A percentile compares a stretch with the other conserved stretches of the same genome.
These are phyloP conservation scores for Phytophthora macrochlamydospora DNA, from an alignment of 352 stramenopile species.

Conservation along the genomic window DNA sequence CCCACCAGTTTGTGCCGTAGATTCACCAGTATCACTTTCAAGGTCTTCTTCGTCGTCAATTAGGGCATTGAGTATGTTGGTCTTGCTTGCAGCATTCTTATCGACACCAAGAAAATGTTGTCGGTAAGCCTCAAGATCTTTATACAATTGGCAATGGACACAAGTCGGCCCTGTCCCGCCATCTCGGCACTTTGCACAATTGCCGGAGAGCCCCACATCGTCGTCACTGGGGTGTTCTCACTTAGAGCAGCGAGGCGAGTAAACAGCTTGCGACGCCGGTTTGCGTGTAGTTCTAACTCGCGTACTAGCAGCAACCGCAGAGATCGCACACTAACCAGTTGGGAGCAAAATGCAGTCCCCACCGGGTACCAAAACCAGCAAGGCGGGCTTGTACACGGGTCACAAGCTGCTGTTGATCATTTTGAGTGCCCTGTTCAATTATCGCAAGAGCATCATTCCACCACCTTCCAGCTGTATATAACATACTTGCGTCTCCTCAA, in stretches of 20 bases:
- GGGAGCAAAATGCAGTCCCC: slow-evolving; percentile 49
- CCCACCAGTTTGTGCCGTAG: slow-evolving; percentile 1
- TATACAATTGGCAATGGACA: slow-evolving; percentile 69
- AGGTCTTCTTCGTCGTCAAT: slow-evolving; percentile 13
- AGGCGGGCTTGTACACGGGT: slow-evolving; percentile 51
- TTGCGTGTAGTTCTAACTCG: slow-evolving; percentile 53
- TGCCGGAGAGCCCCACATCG: slow-evolving; percentile 67
- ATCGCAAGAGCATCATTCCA: slow-evolving; percentile 51
- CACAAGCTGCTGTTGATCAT: slow-evolving; percentile 35
- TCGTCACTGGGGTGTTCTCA: slow-evolving; percentile 35
- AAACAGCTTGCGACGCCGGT: slow-evolving; percentile 38
- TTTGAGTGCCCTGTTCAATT: slow-evolving; percentile 28
- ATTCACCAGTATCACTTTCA: slow-evolving; percentile 14
- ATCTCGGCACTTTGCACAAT: slow-evolving; percentile 70
- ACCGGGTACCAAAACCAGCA: slow-evolving; percentile 48
- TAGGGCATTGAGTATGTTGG: slow-evolving; percentile 14
- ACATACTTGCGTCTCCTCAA: slow-evolving; percentile 15
- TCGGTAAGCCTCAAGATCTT: slow-evolving; percentile 60
- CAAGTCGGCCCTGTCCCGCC: slow-evolving; percentile 59
- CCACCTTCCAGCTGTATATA: slow-evolving; percentile 51
- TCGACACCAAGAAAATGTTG: slow-evolving; percentile 67
- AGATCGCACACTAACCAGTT: slow-evolving; percentile 49
- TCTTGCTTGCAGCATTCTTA: slow-evolving; percentile 23
- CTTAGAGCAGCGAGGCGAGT: slow-evolving; percentile 50
- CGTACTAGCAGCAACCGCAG: slow-evolving; percentile 55